A percentile compares a stretch with the other conserved stretches of the same genome.
Conservation (phyloP, 768 basidiomycete species). For the Russula vinacea region DNA sequence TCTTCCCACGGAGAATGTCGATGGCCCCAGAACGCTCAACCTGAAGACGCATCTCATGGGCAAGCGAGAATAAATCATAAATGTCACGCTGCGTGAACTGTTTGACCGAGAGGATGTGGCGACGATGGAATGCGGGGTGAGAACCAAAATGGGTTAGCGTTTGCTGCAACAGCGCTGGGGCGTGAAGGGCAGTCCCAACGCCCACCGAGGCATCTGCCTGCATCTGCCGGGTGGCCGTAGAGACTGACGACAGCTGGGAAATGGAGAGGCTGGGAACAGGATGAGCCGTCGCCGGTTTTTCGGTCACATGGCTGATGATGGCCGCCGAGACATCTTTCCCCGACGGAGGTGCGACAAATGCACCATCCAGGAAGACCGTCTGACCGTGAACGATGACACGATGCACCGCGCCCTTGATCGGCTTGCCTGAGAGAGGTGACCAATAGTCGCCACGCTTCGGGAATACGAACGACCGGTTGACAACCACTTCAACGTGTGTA, state of each 20-base stretch:
- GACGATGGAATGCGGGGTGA: constrained; percentile 87
- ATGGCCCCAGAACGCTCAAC: constrained; percentile 88
- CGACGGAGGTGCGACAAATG: constrained; percentile 52
- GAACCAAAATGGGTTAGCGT: constrained; percentile 51
- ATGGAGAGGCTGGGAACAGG: constrained; percentile 9
- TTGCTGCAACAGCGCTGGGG: constrained; percentile 37
- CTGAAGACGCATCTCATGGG: constrained; percentile 94
- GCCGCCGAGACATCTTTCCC: constrained; percentile 75
- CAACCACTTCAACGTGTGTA: constrained; percentile 89
- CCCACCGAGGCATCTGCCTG: constrained; percentile 5
- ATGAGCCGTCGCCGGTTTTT: constrained; percentile 12
- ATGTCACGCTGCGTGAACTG: constrained; percentile 88
- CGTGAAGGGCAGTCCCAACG: constrained; percentile 21
- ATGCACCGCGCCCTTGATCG: constrained; percentile 74
- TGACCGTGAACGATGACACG: constrained; percentile 88
- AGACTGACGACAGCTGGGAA: constrained; percentile 3
- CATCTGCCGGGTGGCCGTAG: constrained; percentile 16
- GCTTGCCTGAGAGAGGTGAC: constrained; percentile 74
- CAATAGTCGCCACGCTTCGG: constrained; percentile 52
- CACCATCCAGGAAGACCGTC: constrained; percentile 87
- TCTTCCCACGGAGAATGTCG: constrained; percentile 86
- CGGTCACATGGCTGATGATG: constrained; percentile 22
- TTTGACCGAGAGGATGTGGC: constrained; percentile 92
- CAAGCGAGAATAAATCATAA: constrained; percentile 90
- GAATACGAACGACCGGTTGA: constrained; percentile 70